Evolutionary conservation across 208 protist species (phyloP).

Genomic region (Zelonia costaricensis): DNA sequence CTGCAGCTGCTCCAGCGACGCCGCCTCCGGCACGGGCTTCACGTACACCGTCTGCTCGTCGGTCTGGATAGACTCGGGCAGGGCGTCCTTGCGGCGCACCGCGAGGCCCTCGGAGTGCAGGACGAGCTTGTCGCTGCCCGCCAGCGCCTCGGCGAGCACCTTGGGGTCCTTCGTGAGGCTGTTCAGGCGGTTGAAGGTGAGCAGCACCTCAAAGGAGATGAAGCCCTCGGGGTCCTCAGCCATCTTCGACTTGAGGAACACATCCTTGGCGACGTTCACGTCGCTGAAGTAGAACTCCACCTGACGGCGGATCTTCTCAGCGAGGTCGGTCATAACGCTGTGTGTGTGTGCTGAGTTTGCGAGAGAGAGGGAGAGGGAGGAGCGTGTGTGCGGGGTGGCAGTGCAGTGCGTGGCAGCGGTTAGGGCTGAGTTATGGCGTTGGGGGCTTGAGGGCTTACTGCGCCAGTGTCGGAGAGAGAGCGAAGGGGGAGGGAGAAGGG

Average conservation of each 20-base stretch:
- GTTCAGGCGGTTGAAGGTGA: constrained; percentile 89
- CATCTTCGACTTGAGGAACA: constrained; percentile 90
- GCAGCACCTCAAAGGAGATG: constrained; percentile 69
- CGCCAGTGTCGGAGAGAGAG: no score
- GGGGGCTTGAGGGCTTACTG: no score
- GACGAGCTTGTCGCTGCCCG: constrained; percentile 62
- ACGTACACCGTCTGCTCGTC: constrained; percentile 89
- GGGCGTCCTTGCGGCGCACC: constrained; percentile 75
- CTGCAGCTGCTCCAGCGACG: constrained; percentile 77
- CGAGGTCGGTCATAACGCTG: constrained; percentile 30
- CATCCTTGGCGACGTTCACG: constrained; percentile 90
- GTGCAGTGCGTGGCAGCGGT: no score
- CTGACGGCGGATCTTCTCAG: constrained; percentile 66
- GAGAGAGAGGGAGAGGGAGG: not conserved
- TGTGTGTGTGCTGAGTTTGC: no score
- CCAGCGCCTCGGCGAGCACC: constrained; percentile 65
- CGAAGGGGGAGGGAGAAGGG: no score
- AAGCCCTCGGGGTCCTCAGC: constrained; percentile 85
- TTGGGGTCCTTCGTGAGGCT: constrained; percentile 69
- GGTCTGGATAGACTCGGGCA: constrained; percentile 88
- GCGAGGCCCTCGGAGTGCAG: constrained; percentile 58
- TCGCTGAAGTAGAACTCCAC: constrained; percentile 94
- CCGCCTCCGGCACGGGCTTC: constrained; percentile 73
- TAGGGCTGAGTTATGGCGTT: not conserved
- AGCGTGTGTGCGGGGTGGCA: no score